A percentile compares a stretch with the other conserved stretches of the same genome.
Conservation (phyloP, 176 grass and related monocot species). For the Guadua angustifolia region DNA sequence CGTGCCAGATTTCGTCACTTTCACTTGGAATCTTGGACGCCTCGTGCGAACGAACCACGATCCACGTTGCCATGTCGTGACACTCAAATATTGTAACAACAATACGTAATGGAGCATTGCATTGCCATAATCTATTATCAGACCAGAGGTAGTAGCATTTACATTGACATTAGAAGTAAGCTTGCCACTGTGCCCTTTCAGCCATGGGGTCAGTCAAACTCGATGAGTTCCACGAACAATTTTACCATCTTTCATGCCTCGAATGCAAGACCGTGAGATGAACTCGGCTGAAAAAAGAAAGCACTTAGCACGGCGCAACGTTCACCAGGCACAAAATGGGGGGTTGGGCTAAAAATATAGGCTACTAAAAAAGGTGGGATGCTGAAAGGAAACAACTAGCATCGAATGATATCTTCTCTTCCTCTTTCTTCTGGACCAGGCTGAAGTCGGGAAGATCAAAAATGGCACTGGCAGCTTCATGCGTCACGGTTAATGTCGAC, state of each 20-base stretch:
- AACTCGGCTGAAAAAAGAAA: conserved; percentile 17
- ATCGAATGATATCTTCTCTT: conserved; percentile 29
- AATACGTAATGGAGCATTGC: not conserved
- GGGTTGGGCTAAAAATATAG: not conserved
- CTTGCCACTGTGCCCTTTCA: conserved; percentile 11
- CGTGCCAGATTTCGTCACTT: not conserved
- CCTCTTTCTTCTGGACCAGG: not conserved
- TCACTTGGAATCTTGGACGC: not conserved
- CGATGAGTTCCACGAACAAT: not conserved
- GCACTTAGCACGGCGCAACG: not conserved
- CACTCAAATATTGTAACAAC: not conserved
- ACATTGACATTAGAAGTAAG: conserved; percentile 14
- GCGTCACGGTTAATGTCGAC: conserved; percentile 29
- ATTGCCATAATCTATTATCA: conserved; percentile 10
- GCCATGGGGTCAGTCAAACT: conserved; percentile 35
- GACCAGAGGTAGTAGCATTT: conserved; percentile 7
- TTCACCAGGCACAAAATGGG: conserved; percentile 20
- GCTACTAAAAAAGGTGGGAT: conserved; percentile 37
- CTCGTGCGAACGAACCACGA: not conserved
- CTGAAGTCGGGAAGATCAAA: conserved; percentile 47
- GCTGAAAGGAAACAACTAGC: conserved; percentile 43
- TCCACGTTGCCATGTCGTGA: not conserved
- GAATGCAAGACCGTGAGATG: conserved; percentile 4
- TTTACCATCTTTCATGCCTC: not conserved
- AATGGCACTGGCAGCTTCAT: conserved; percentile 43